Percentiles rank a stretch among this genome's conserved stretches.
Conservation (phyloP, 73 alveolate genomes). For the Paramecium sonneborni region DNA sequence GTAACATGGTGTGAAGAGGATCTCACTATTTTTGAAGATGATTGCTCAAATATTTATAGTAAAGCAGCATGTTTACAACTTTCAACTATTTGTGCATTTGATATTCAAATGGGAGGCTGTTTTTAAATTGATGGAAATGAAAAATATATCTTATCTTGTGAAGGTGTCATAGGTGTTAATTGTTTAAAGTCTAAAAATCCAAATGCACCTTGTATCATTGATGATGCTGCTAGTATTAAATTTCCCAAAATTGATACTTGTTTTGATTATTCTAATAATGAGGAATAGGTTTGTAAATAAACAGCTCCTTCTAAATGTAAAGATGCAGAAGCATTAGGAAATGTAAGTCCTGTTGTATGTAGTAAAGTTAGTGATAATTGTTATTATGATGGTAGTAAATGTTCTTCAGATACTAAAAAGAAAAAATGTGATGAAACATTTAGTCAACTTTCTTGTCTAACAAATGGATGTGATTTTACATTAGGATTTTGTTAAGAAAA, state of each 20-base stretch:
- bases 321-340: background rate
- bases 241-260: constrained; percentile 1
- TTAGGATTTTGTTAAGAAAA: background rate
- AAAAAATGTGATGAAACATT: background rate
- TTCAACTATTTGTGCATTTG: background rate
- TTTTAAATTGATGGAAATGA: constrained; percentile 26
- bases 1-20: background rate
- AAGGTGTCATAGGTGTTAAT: background rate
- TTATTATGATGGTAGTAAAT: background rate
- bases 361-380: constrained; percentile 7
- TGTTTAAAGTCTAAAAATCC: background rate
- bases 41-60: background rate
- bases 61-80: constrained; percentile 31
- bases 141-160: background rate
- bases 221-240: background rate
- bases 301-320: constrained; percentile 18
- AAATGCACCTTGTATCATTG: background rate
- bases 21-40: background rate
- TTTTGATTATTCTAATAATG: background rate
- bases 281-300: background rate
- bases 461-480: constrained; percentile 11
- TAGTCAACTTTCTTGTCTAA: background rate
- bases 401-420: constrained; percentile 6
- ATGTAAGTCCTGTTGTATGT: constrained; percentile 3
- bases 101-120: constrained; percentile 36